Conservation (phyloP, 2,329 filamentous ascomycete species). For the Xylogone sp. region DNA sequence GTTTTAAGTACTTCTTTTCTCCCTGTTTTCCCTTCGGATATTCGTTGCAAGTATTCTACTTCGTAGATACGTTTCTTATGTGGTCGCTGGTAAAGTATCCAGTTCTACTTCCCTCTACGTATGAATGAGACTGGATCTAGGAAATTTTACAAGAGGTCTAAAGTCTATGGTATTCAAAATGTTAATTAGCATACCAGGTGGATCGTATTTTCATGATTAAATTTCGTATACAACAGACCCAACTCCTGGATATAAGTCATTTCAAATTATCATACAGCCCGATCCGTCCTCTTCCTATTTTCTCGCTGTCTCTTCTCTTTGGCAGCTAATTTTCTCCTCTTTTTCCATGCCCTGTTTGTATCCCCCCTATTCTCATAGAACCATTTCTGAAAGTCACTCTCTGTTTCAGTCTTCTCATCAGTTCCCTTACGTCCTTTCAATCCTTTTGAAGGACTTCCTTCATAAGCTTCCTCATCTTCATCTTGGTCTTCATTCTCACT, state of each 20-base stretch:
- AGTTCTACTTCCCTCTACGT: too few relatives aligned
- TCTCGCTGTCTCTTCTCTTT: conserved; percentile 67
- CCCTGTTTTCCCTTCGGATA: not conserved
- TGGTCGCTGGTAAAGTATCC: too few relatives aligned
- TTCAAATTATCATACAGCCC: conserved; percentile 8
- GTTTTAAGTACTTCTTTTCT: not conserved
- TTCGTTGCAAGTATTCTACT: not conserved
- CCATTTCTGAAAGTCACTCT: conserved; percentile 58
- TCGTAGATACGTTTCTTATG: too few relatives aligned
- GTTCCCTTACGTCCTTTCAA: conserved; percentile 16
- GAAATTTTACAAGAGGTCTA: not conserved
- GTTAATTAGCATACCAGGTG: too few relatives aligned
- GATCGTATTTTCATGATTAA: too few relatives aligned
- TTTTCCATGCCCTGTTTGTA: conserved; percentile 64
- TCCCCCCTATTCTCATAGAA: conserved; percentile 66
- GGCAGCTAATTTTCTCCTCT: conserved; percentile 54
- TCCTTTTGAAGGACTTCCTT: conserved; percentile 21
- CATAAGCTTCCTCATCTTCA: conserved; percentile 37
- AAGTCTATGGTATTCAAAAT: not conserved
- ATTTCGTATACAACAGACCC: too few relatives aligned
- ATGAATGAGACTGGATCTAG: too few relatives aligned
- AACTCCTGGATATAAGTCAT: too few relatives aligned
- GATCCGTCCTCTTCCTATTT: conserved; percentile 48
- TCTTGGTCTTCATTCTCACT: conserved; percentile 40
- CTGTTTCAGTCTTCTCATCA: conserved; percentile 20